Evolutionary conservation across 371 early-diverging fungal species (phyloP).

Genomic region (Nematocida parisii): DNA sequence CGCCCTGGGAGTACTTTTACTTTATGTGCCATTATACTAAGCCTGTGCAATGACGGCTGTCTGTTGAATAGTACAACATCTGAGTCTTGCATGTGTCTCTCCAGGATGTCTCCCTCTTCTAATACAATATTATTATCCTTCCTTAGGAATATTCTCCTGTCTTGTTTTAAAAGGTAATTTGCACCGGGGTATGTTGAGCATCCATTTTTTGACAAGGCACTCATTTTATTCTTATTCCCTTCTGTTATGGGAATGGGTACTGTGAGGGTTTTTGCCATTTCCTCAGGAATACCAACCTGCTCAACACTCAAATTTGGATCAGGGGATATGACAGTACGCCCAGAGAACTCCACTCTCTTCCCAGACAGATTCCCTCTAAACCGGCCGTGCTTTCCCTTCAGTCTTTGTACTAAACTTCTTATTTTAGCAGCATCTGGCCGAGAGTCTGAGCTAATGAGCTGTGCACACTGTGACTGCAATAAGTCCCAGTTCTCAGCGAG

Average conservation of each 20-base stretch:
- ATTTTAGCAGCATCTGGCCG: conserved; percentile 76
- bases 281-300: conserved; percentile 87
- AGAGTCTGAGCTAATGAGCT: conserved; percentile 91
- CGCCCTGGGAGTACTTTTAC: conserved; percentile 87
- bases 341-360: conserved; percentile 98
- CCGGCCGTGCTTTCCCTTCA: conserved; percentile 98
- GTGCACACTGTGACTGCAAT: conserved; percentile 84
- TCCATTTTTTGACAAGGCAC: conserved; percentile 77
- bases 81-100: conserved; percentile 86
- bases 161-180: conserved; percentile 75
- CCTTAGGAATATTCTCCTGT: conserved; percentile 53
- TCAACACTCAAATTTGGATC: conserved; percentile 97
- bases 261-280: conserved; percentile 88
- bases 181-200: conserved; percentile 89
- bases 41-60: conserved; percentile 95
- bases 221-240: conserved; percentile 79
- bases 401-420: conserved; percentile 84
- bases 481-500: conserved; percentile 90
- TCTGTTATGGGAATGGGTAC: conserved; percentile 88
- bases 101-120: conserved; percentile 85
- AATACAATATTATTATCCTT: conserved; percentile 73
- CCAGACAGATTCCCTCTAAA: conserved; percentile 98
- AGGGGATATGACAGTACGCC: conserved; percentile 97
- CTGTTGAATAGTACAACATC: conserved; percentile 99
- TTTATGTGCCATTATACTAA: conserved; percentile 92